A percentile compares a stretch with the other conserved stretches of the same genome.
Conservation (phyloP, 2,329 filamentous ascomycete genomes). For the Claviceps fusiformis region DNA sequence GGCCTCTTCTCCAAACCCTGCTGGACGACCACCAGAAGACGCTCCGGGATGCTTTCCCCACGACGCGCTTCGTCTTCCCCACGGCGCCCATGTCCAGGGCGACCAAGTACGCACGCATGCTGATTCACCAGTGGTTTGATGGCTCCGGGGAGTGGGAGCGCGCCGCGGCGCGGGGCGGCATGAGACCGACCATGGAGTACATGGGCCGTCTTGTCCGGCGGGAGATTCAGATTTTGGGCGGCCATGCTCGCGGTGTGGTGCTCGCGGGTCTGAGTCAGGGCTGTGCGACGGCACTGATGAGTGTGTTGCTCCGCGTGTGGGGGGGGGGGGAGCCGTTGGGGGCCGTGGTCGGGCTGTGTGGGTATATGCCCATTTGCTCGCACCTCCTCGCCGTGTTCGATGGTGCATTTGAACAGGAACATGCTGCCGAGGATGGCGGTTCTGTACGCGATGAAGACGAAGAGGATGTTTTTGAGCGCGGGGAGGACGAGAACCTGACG, state of each 20-base stretch:
- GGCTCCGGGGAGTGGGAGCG: conserved; percentile 23
- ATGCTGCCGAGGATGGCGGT: background rate
- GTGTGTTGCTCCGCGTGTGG: conserved; percentile 24
- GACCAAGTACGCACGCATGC: conserved; percentile 17
- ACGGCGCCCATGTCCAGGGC: conserved; percentile 26
- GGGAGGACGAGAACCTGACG: conserved; percentile 1
- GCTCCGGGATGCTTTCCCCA: conserved; percentile 22
- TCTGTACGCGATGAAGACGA: too few relatives aligned
- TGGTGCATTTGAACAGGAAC: background rate
- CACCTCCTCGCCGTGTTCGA: conserved; percentile 14
- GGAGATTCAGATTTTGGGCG: conserved; percentile 22
- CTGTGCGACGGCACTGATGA: conserved; percentile 30
- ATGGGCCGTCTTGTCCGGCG: conserved; percentile 23
- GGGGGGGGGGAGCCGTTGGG: conserved; percentile 23
- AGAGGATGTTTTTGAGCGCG: conserved; percentile 8
- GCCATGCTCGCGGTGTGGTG: conserved; percentile 25
- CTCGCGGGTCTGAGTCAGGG: conserved; percentile 41
- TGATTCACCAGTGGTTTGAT: conserved; percentile 24
- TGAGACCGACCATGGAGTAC: conserved; percentile 27
- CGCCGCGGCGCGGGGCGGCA: conserved; percentile 14
- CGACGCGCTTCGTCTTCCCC: conserved; percentile 37
- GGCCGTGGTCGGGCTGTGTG: conserved; percentile 29
- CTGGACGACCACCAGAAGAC: conserved; percentile 8
- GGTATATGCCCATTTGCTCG: conserved; percentile 29
- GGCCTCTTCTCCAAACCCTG: conserved; percentile 21